phyloP scores from a whole-genome alignment of 1,139 yeast species.

The Suhomyces wounanorum region DNA sequence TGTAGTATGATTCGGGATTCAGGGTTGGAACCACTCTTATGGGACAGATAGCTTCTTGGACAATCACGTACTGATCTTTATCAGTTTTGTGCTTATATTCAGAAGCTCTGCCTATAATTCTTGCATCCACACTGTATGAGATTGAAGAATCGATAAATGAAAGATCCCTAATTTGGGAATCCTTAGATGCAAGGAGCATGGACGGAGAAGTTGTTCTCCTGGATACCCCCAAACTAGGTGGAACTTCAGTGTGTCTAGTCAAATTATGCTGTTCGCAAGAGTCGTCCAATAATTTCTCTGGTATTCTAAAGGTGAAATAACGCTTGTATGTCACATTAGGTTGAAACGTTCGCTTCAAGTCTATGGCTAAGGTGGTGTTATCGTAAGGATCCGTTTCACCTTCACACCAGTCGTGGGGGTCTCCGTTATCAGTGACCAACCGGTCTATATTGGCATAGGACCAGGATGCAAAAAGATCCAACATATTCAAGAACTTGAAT shows the following conservation, averaged over 20 bases:
- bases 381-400: conserved; percentile 51
- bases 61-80: conserved; percentile 41
- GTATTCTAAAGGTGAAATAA: conserved; percentile 45
- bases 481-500: conserved; percentile 44
- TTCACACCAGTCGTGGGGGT: conserved; percentile 53
- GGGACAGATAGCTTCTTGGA: conserved; percentile 36
- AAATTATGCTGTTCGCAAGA: conserved; percentile 40
- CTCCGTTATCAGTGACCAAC: conserved; percentile 47
- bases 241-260: conserved; percentile 37
- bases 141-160: conserved; percentile 37
- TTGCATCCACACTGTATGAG: conserved; percentile 40
- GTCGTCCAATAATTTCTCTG: conserved; percentile 41
- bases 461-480: conserved; percentile 51
- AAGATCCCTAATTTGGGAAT: conserved; percentile 33
- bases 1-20: conserved; percentile 26
- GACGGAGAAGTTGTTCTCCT: conserved; percentile 19
- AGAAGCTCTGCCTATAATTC: conserved; percentile 45
- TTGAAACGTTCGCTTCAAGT: conserved; percentile 32
- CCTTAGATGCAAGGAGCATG: conserved; percentile 25
- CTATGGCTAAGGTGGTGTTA: conserved; percentile 34
- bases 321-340: conserved; percentile 39
- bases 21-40: conserved; percentile 41
- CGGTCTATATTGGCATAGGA: conserved; percentile 49
- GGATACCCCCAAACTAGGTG: conserved; percentile 41
- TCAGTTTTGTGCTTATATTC: conserved; percentile 28